Evolutionary conservation across 768 basidiomycete species (phyloP), one percentile per base, ranked within the genome.

Genomic region (Amanita pseudoporphyria): DNA sequence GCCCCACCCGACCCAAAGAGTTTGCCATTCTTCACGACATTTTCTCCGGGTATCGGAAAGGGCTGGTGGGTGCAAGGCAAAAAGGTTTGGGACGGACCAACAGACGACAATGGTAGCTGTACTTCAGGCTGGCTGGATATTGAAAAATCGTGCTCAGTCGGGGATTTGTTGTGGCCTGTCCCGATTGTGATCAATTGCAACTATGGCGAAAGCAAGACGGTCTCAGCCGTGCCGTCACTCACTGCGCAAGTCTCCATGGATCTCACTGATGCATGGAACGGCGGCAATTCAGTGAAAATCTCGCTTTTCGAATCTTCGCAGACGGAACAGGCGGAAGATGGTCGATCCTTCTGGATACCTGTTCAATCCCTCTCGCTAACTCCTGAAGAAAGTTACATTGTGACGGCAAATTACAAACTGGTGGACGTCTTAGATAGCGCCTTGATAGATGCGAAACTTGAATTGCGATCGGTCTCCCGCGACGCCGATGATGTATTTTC

Each of bases 61-160:
- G 16, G 39, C n/a, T 51, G 49, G 49, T 51, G 40, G 41, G 49
- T 51, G 19, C 41, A 24, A 13, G 49, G 49, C 9, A 35, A 44
- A 33, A 51, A 44, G n/a, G 42, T 51, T 12, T 51, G 36, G 41
- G 24, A 44, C 10, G 41, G 39, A 18, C 28, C 26, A 1, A 37
- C 13, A 40, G 47, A 9, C 6, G 28, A 22, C 3, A n/a, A 26
- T 13, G 10, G 19, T 28, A 14, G 16, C 18, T 49, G 47, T 37
- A 49, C 47, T 12, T 24, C 18, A 26, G 49, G 49, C 13, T 51
- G 49, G 49, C n/a, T 37, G 42, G 42, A 51, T 32, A 18, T 51
- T 3, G 41, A 51, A 2, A 51, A 51, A 24, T 31, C 14, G 19
- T 19, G 9, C 19, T 44, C 49, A 5, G 24, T 51, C 18, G 49